These are phyloP conservation scores for Galerina marginata DNA, from an alignment of 768 basidiomycete species.

Conservation along the genomic window DNA sequence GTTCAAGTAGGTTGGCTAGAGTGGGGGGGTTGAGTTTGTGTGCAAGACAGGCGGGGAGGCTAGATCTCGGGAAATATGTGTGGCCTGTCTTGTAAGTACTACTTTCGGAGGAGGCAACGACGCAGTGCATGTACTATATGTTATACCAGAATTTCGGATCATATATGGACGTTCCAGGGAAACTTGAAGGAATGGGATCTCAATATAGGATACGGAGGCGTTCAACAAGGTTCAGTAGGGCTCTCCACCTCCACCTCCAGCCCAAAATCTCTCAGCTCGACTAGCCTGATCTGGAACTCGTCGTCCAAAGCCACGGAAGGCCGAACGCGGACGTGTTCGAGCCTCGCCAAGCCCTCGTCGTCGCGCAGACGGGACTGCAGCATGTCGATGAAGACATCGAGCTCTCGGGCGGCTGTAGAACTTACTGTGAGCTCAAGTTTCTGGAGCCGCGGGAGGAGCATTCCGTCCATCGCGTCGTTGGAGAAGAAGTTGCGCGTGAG, in stretches of 20 bases:
- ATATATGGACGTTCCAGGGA: no score
- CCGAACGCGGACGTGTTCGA: constrained; percentile 32
- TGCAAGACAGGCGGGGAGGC: neutral
- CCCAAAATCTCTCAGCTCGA: constrained; percentile 32
- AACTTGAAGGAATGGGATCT: no score
- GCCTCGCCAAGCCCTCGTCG: constrained; percentile 29
- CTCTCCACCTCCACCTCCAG: constrained; percentile 28
- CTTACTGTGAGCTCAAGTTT: constrained; percentile 44
- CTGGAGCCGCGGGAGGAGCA: constrained; percentile 39
- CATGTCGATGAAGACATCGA: constrained; percentile 40
- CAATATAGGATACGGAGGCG: no score
- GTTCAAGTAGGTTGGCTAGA: neutral
- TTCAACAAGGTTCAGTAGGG: no score
- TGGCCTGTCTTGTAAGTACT: neutral
- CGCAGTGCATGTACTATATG: neutral
- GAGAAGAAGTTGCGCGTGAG: constrained; percentile 39
- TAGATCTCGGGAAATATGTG: neutral
- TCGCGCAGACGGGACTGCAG: constrained; percentile 38
- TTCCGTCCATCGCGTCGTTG: constrained; percentile 29
- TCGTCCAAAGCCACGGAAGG: constrained; percentile 28
- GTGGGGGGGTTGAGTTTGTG: neutral
- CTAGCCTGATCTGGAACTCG: constrained; percentile 31
- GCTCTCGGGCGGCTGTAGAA: constrained; percentile 31
- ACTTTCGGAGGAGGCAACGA: neutral
- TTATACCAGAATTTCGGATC: no score